Evolutionary conservation across 1,139 yeast genomes (phyloP), one percentile per base, ranked within the genome.

Genomic region (Scheffersomyces titani): DNA sequence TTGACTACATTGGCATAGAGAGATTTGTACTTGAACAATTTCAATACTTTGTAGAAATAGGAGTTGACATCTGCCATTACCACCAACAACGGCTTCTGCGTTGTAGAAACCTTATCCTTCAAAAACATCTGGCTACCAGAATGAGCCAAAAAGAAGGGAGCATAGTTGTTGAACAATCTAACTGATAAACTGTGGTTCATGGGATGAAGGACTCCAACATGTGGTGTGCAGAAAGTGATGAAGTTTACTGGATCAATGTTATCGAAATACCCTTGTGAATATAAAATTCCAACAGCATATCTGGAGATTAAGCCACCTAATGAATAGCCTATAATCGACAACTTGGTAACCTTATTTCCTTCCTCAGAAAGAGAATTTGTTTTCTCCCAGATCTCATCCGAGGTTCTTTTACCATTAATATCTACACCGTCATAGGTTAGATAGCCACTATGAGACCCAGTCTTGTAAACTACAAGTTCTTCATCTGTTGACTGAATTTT

Each of bases 401-500:
- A 86, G 5, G 90, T 89, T 47, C 97, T 76, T 56, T 86, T 78
- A 1, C 97, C 97, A 68, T 94, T 90, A 48, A 91, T 86, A 63
- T 90, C 97, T 44, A 91, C 86, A 1, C 97, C 97, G 66, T 91
- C 97, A 65, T 90, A 88, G 1, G 97, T 91, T 64, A 84, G 81
- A 68, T 86, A 89, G 5, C 85, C 84, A 19, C 86, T 82, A 67
- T 89, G 91, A 13, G 88, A 80, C 20, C 82, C 82, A 0, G 94
- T 82, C 51, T 85, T 78, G 65, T 87, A 84, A 11, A 87, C 81
- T 0, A 81, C 70, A 2, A 89, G 64, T 52, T 71, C 66, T 52
- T 77, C 78, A 9, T 52, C 57, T 60, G 55, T 18, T 7, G 44
- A 16, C 19, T 19, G 6, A 6, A 24, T 19, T 6, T 44, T 19